Conservation (phyloP, 2,329 filamentous ascomycete genomes). For the Alternaria sp. region DNA sequence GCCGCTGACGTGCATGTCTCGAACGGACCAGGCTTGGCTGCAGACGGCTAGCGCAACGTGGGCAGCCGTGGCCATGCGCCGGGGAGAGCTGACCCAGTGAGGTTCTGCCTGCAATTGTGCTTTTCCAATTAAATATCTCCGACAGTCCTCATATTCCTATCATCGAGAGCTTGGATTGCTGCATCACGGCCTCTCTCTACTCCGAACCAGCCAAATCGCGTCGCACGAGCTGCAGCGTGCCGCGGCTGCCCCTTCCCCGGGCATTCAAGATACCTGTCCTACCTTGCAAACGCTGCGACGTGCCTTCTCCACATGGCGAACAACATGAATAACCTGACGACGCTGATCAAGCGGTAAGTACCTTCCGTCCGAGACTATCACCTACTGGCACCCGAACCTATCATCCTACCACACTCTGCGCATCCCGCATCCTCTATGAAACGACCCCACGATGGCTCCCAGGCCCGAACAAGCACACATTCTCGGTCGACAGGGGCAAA, state of each 20-base stretch:
- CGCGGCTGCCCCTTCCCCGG: slow-evolving; percentile 33
- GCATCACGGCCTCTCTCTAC: not conserved
- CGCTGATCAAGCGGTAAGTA: slow-evolving; percentile 93
- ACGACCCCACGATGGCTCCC: slow-evolving; percentile 10
- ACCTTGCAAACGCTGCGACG: slow-evolving; percentile 34
- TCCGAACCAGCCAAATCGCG: not conserved
- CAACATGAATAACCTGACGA: slow-evolving; percentile 96
- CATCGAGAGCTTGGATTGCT: not conserved
- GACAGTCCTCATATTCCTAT: not conserved
- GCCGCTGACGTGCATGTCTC: slow-evolving; percentile 10
- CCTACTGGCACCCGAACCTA: not conserved
- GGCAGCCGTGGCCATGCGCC: slow-evolving; percentile 12
- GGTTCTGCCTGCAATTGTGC: slow-evolving; percentile 7
- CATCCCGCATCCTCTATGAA: not conserved
- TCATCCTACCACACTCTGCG: not conserved
- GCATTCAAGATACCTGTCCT: slow-evolving; percentile 24
- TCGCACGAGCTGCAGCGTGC: slow-evolving; percentile 32
- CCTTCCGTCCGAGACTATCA: slow-evolving; percentile 5
- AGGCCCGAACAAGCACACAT: slow-evolving; percentile 17
- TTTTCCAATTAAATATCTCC: not conserved
- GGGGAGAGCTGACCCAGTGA: slow-evolving; percentile 4
- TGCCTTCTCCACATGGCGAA: slow-evolving; percentile 66
- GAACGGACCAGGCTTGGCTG: slow-evolving; percentile 17
- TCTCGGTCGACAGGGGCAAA: slow-evolving; percentile 21
- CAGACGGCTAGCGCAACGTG: slow-evolving; percentile 23